phyloP scores from a whole-genome alignment of 2,329 filamentous ascomycete genomes.

The Fusarium brachygibbosum region DNA sequence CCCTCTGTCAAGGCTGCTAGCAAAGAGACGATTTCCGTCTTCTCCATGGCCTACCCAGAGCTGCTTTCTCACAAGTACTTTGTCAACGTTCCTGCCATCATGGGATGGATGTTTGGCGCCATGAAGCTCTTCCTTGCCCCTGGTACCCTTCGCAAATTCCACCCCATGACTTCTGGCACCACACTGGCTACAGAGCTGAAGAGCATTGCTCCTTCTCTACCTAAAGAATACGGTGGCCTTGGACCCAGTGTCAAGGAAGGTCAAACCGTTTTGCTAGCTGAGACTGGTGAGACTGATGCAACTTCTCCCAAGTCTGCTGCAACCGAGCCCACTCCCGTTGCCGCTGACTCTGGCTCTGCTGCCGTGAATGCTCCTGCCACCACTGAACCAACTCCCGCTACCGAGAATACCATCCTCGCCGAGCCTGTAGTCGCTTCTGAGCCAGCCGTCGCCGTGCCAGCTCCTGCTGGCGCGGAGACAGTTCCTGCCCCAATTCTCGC shows the following conservation, averaged over 20 bases:
- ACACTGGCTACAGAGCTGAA: constrained; percentile 74
- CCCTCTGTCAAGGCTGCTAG: constrained; percentile 80
- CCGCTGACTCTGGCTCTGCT: background rate
- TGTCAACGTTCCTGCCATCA: constrained; percentile 90
- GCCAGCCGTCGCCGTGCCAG: background rate
- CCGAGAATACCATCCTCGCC: constrained; percentile 6
- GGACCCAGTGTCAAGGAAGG: constrained; percentile 61
- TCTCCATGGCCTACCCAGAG: constrained; percentile 89
- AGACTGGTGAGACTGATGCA: constrained; percentile 30
- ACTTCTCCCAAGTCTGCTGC: constrained; percentile 18
- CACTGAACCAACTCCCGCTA: constrained; percentile 3
- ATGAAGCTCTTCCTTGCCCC: constrained; percentile 82
- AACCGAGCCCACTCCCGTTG: constrained; percentile 1
- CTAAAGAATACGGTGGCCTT: constrained; percentile 83
- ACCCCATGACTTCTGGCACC: constrained; percentile 80
- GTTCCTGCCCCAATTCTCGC: constrained; percentile 18
- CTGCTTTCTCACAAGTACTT: constrained; percentile 90
- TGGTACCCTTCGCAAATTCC: constrained; percentile 83
- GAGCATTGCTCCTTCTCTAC: constrained; percentile 73
- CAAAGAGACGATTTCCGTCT: constrained; percentile 84
- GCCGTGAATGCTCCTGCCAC: background rate
- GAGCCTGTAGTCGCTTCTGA: constrained; percentile 18
- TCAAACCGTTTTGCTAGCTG: constrained; percentile 50
- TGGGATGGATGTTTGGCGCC: constrained; percentile 86
- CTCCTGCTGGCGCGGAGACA: constrained; percentile 9